Conservation (phyloP, 768 basidiomycete genomes). For the Mycena albidolilacea region DNA sequence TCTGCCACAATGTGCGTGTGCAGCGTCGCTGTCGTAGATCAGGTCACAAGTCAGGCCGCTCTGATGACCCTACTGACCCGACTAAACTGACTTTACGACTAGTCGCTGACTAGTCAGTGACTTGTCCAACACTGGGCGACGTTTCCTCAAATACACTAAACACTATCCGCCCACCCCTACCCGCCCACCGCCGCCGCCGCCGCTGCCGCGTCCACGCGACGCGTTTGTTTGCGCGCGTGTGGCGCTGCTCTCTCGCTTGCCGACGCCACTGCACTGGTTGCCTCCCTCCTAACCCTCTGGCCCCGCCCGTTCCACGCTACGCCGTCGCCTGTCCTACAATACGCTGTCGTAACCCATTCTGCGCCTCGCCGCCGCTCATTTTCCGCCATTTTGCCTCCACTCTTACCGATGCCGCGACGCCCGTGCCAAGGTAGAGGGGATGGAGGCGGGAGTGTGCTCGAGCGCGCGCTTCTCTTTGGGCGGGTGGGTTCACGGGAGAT, state of each 20-base stretch:
- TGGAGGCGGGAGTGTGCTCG: not conserved
- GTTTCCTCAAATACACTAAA: too few relatives aligned
- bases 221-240: not conserved
- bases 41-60: too few relatives aligned
- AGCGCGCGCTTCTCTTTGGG: slow-evolving; percentile 26
- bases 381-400: not conserved
- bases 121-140: too few relatives aligned
- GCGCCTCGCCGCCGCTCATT: not conserved
- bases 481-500: not conserved
- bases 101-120: too few relatives aligned
- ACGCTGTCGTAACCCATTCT: not conserved
- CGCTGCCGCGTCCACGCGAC: not conserved
- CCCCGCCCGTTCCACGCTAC: not conserved
- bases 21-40: too few relatives aligned
- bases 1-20: too few relatives aligned
- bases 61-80: too few relatives aligned
- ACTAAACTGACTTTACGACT: too few relatives aligned
- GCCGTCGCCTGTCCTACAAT: not conserved
- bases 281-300: not conserved
- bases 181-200: too few relatives aligned
- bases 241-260: not conserved
- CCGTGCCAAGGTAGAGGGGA: not conserved
- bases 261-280: not conserved
- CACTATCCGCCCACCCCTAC: too few relatives aligned
- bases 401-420: not conserved